A percentile compares a stretch with the other conserved stretches of the same genome.
These are phyloP conservation scores for Fusarium nurragi DNA, from an alignment of 2,329 filamentous ascomycete species.

Conservation along the genomic window DNA sequence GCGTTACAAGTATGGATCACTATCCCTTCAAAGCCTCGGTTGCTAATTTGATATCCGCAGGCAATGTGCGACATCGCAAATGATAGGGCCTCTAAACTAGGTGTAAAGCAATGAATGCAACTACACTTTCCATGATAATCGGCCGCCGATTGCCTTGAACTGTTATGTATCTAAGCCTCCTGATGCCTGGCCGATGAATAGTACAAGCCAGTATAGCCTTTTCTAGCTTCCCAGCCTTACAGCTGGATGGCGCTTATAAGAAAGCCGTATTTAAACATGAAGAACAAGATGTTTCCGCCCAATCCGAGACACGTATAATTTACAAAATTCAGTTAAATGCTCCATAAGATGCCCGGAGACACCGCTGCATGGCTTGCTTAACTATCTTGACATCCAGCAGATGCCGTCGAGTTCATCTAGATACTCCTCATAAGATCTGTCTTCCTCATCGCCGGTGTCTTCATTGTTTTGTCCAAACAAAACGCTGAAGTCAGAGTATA, in stretches of 20 bases:
- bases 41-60: slow-evolving; percentile 47
- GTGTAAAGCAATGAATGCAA: slow-evolving; percentile 7
- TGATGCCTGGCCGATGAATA: background rate
- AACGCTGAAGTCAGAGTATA: slow-evolving; percentile 65
- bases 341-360: slow-evolving; percentile 8
- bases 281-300: slow-evolving; percentile 12
- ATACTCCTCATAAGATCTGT: slow-evolving; percentile 63
- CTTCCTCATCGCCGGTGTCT: slow-evolving; percentile 45
- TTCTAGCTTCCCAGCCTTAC: slow-evolving; percentile 2
- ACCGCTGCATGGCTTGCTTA: background rate
- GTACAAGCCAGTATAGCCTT: background rate
- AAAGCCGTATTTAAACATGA: slow-evolving; percentile 15
- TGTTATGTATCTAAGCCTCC: slow-evolving; percentile 6
- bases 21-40: background rate
- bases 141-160: background rate
- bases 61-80: slow-evolving; percentile 93
- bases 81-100: slow-evolving; percentile 68
- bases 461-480: slow-evolving; percentile 55
- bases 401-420: slow-evolving; percentile 66
- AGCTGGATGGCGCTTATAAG: slow-evolving; percentile 4
- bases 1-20: slow-evolving; percentile 72
- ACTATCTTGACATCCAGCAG: slow-evolving; percentile 53
- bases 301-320: slow-evolving; percentile 20
- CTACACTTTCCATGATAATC: background rate
- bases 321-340: slow-evolving; percentile 17